A percentile compares a stretch with the other conserved stretches of the same genome.
phyloP scores from a whole-genome alignment of 1,284 basidiomycete genomes.

The Exsudoporus floridanus region DNA sequence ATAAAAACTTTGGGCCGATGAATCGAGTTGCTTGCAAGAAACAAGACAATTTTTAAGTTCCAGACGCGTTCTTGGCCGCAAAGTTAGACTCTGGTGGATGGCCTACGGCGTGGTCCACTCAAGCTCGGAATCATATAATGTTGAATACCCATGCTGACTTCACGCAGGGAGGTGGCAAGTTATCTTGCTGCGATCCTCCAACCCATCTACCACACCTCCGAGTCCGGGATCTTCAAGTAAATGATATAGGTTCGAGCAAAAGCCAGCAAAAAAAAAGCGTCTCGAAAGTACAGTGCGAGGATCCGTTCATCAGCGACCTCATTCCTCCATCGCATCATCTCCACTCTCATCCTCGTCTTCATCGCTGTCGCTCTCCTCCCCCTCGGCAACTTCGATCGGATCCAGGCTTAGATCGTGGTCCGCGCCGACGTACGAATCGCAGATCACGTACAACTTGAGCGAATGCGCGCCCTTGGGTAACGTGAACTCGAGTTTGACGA shows the following conservation, averaged over 20 bases:
- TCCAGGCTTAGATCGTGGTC: slow-evolving; percentile 88
- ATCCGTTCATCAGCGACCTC: not conserved
- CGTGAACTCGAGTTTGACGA: slow-evolving; percentile 87
- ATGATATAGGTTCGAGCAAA: not conserved
- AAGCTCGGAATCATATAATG: no score
- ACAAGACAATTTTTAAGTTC: no score
- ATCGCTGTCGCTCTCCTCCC: slow-evolving; percentile 80
- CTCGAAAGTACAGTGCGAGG: slow-evolving; percentile 1
- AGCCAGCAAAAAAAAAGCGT: not conserved
- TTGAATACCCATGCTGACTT: no score
- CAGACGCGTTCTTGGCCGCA: no score
- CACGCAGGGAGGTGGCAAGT: no score
- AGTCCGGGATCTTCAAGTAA: not conserved
- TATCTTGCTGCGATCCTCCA: no score
- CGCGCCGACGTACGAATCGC: slow-evolving; percentile 87
- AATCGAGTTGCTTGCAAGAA: no score
- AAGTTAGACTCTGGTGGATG: no score
- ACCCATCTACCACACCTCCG: no score
- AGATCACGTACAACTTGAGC: slow-evolving; percentile 90
- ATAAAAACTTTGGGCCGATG: no score
- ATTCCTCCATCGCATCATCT: slow-evolving; percentile 48
- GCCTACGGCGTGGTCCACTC: no score
- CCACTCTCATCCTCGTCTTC: slow-evolving; percentile 61
- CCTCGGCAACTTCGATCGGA: slow-evolving; percentile 81
- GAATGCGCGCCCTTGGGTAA: slow-evolving; percentile 81